These are phyloP conservation scores for Serendipita sp. DNA, from an alignment of 768 basidiomycete species.

Conservation along the genomic window DNA sequence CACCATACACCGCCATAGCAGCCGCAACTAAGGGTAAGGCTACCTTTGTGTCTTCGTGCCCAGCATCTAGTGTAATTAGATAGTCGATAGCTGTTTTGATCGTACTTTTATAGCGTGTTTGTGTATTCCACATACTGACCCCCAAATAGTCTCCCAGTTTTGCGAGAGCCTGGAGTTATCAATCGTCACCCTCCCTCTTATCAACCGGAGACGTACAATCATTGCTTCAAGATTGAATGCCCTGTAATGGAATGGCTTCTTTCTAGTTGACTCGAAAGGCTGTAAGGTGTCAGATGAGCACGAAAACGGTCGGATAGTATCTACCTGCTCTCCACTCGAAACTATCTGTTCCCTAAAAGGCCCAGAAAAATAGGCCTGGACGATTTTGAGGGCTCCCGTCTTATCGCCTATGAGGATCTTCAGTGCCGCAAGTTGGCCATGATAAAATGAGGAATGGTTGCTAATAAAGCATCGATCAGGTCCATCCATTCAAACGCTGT, in stretches of 20 bases:
- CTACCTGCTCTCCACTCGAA: slow-evolving; percentile 31
- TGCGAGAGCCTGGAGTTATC: slow-evolving; percentile 27
- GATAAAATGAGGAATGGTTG: slow-evolving; percentile 53
- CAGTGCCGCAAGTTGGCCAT: slow-evolving; percentile 40
- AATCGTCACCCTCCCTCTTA: neutral
- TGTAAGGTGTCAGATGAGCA: slow-evolving; percentile 16
- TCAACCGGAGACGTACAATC: slow-evolving; percentile 24
- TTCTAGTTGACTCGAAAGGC: slow-evolving; percentile 45
- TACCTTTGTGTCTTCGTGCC: slow-evolving; percentile 27
- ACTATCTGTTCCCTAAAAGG: slow-evolving; percentile 38
- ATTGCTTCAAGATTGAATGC: slow-evolving; percentile 53
- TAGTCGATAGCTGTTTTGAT: slow-evolving; percentile 45
- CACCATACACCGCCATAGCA: slow-evolving; percentile 43
- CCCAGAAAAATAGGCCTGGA: slow-evolving; percentile 33
- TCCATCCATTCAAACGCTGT: neutral
- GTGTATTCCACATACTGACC: slow-evolving; percentile 29
- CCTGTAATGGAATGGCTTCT: slow-evolving; percentile 50
- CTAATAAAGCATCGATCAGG: slow-evolving; percentile 18
- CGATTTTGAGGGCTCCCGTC: slow-evolving; percentile 29
- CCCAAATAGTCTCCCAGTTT: slow-evolving; percentile 39
- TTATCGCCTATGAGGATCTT: slow-evolving; percentile 38
- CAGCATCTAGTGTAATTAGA: slow-evolving; percentile 30
- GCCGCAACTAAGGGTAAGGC: slow-evolving; percentile 42
- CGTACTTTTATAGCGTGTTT: slow-evolving; percentile 33
- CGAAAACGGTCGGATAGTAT: neutral